These are phyloP conservation scores for Neurospora tetrasperma DNA, from an alignment of 495 filamentous ascomycete species.

Conservation along the genomic window DNA sequence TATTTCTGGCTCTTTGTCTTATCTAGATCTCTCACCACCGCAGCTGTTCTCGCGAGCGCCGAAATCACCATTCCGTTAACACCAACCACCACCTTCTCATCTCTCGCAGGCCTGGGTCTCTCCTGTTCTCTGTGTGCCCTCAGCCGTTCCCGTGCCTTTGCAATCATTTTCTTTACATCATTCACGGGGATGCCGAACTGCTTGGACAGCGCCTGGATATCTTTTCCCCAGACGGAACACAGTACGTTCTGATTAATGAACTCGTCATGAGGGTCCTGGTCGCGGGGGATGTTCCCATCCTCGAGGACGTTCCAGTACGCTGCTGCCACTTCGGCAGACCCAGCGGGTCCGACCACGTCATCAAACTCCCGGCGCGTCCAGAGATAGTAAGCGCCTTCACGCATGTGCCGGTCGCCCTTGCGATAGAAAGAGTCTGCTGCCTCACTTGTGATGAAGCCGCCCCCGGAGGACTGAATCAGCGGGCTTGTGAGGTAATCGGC, in stretches of 20 bases:
- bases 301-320: slow-evolving; percentile 79
- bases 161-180: slow-evolving; percentile 64
- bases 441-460: slow-evolving; percentile 83
- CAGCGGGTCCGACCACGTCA: slow-evolving; percentile 48
- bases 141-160: slow-evolving; percentile 56
- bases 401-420: slow-evolving; percentile 68
- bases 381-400: slow-evolving; percentile 90
- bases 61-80: slow-evolving; percentile 91
- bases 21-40: slow-evolving; percentile 54
- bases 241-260: slow-evolving; percentile 75
- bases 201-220: slow-evolving; percentile 57
- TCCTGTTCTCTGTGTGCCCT: slow-evolving; percentile 62
- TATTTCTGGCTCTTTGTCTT: slow-evolving; percentile 44
- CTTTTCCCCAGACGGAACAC: slow-evolving; percentile 22
- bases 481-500: slow-evolving; percentile 68
- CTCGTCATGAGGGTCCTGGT: slow-evolving; percentile 84
- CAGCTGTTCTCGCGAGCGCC: slow-evolving; percentile 62
- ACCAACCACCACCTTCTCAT: slow-evolving; percentile 81
- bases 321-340: slow-evolving; percentile 48
- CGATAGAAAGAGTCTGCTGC: slow-evolving; percentile 82
- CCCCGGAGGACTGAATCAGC: slow-evolving; percentile 53
- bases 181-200: slow-evolving; percentile 68
- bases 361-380: slow-evolving; percentile 89
- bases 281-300: slow-evolving; percentile 77
- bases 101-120: slow-evolving; percentile 68